Conservation (phyloP, 306 rosid genomes). For the Inga laurina region DNA sequence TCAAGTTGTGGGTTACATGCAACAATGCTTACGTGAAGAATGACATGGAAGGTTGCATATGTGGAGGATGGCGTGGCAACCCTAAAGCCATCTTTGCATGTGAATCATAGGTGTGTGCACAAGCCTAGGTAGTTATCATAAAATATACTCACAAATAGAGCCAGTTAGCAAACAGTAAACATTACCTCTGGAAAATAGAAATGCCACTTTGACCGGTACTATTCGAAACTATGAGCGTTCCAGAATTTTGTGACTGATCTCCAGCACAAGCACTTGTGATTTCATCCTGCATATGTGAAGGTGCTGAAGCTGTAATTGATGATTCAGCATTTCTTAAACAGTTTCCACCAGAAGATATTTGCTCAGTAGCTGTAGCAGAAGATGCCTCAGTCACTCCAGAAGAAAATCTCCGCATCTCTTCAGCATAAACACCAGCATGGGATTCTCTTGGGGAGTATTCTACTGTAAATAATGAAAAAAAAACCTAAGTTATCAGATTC, state of each 20-base stretch:
- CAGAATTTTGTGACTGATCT: conserved; percentile 38
- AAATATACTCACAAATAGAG: conserved; percentile 27
- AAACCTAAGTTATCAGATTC: conserved; percentile 17
- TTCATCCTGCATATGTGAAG: conserved; percentile 36
- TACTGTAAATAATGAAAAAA: conserved; percentile 51
- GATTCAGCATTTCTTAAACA: conserved; percentile 41
- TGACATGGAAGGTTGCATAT: background rate
- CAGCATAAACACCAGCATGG: conserved; percentile 8
- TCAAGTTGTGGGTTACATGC: background rate
- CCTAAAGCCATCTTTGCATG: background rate
- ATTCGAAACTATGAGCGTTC: conserved; percentile 46
- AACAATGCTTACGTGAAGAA: background rate
- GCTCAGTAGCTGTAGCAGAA: conserved; percentile 38
- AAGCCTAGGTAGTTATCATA: background rate
- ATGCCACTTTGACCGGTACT: conserved; percentile 55
- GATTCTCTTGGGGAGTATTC: conserved; percentile 51
- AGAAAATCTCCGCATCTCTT: conserved; percentile 39
- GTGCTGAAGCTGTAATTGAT: conserved; percentile 41
- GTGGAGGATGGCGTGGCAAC: background rate
- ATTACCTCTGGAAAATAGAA: conserved; percentile 86
- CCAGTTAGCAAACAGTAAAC: conserved; percentile 33
- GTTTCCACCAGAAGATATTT: conserved; percentile 41
- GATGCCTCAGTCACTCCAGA: conserved; percentile 42
- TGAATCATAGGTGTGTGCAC: background rate
- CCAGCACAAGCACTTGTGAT: conserved; percentile 35